These are phyloP conservation scores for Russula vinacea DNA, from an alignment of 768 basidiomycete species.

Conservation along the genomic window DNA sequence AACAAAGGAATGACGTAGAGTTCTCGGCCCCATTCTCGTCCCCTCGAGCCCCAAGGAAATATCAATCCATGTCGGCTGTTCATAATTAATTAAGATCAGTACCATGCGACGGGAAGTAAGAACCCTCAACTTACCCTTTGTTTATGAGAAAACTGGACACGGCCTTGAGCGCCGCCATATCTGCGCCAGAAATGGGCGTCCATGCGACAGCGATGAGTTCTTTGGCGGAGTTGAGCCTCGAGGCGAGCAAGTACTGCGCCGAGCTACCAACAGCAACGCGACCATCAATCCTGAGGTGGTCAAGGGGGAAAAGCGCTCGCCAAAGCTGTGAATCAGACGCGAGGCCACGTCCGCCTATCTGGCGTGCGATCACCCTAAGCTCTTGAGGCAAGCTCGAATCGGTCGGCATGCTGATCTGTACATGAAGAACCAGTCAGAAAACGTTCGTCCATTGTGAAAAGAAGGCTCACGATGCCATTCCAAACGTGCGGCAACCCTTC, in stretches of 20 bases:
- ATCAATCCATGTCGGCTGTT: constrained; percentile 78
- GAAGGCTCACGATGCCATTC: constrained; percentile 62
- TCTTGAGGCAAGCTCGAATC: constrained; percentile 69
- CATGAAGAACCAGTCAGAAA: constrained; percentile 12
- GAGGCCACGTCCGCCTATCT: constrained; percentile 71
- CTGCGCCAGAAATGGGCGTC: constrained; percentile 47
- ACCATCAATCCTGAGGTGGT: constrained; percentile 73
- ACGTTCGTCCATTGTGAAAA: constrained; percentile 11
- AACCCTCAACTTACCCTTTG: constrained; percentile 57
- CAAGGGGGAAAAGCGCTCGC: constrained; percentile 71
- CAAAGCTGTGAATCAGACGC: constrained; percentile 60
- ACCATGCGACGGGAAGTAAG: not conserved
- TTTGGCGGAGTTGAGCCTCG: constrained; percentile 68
- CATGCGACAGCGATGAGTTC: constrained; percentile 80
- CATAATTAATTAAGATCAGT: constrained; percentile 17
- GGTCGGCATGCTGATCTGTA: constrained; percentile 74
- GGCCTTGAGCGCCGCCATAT: constrained; percentile 53
- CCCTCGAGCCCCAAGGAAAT: constrained; percentile 78
- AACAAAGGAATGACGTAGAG: constrained; percentile 80
- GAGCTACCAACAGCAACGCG: constrained; percentile 78
- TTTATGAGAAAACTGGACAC: constrained; percentile 64
- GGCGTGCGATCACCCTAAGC: constrained; percentile 64
- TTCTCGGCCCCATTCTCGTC: constrained; percentile 78
- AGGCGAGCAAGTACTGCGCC: constrained; percentile 72
- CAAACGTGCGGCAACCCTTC: constrained; percentile 63